Evolutionary conservation across 768 basidiomycete genomes (phyloP).

Genomic region (Boletus subparvulus): DNA sequence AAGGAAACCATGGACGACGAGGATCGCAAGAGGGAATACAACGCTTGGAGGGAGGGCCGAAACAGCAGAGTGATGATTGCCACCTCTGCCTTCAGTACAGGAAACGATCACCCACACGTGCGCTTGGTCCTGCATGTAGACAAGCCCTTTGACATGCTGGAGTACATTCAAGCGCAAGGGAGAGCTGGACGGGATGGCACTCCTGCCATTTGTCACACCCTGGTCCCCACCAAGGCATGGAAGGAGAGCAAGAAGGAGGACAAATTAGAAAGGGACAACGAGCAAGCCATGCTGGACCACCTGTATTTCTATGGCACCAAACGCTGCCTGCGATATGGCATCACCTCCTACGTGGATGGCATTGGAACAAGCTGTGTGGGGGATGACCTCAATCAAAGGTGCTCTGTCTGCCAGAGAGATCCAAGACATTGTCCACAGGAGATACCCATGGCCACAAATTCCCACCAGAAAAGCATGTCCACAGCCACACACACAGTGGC

Average conservation of each 20-base stretch:
- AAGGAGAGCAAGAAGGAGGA: background rate
- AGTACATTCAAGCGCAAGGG: conserved; percentile 20
- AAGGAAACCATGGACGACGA: background rate
- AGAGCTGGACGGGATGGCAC: conserved; percentile 18
- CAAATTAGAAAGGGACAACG: background rate
- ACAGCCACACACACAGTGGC: too few species aligned
- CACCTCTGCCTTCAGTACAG: conserved; percentile 28
- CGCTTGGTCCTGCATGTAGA: conserved; percentile 20
- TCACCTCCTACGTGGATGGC: background rate
- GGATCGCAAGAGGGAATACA: background rate
- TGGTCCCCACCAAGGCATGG: background rate
- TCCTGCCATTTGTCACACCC: background rate
- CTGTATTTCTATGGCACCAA: background rate
- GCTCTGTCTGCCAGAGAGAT: background rate
- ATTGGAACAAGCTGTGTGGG: background rate
- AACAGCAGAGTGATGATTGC: conserved; percentile 8
- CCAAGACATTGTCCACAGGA: background rate
- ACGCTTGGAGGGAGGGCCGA: conserved; percentile 8
- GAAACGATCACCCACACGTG: conserved; percentile 26
- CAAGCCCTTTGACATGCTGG: conserved; percentile 22
- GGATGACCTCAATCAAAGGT: background rate
- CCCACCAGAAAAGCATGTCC: too few species aligned
- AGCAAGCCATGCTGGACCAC: background rate
- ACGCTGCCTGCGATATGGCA: conserved; percentile 5
- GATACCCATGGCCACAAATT: too few species aligned